These are phyloP conservation scores for Lotus japonicus DNA, from an alignment of 306 rosid genomes.

Conservation along the genomic window DNA sequence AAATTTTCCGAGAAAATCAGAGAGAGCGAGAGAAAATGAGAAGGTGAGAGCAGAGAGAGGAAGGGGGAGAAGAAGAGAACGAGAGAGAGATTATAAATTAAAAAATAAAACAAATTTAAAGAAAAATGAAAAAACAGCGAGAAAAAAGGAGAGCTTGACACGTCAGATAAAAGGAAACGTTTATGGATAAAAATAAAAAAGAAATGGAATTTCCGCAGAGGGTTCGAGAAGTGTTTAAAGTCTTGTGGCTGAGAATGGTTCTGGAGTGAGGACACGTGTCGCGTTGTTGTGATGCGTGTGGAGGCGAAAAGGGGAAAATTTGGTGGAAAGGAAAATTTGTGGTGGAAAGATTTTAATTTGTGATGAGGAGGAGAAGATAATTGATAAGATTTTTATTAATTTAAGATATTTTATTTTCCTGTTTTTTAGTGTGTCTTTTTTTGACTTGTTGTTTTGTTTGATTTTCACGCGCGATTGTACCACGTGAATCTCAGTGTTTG, in stretches of 20 bases:
- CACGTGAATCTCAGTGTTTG: background rate
- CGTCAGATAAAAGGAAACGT: conserved; percentile 26
- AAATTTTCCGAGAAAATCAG: conserved; percentile 22
- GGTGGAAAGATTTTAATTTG: conserved; percentile 29
- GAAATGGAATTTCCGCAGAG: conserved; percentile 21
- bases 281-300: background rate
- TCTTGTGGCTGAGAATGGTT: conserved; percentile 66
- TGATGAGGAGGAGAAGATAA: conserved; percentile 32
- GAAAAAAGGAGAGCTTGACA: conserved; percentile 30
- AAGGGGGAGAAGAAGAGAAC: background rate
- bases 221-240: conserved; percentile 43
- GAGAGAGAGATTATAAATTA: conserved; percentile 27
- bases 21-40: conserved; percentile 17
- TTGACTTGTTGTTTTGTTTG: conserved; percentile 18
- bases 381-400: conserved; percentile 20
- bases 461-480: background rate
- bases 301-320: background rate
- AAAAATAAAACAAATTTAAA: background rate
- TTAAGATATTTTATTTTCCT: conserved; percentile 20
- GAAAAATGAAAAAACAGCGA: background rate
- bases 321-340: background rate
- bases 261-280: conserved; percentile 47
- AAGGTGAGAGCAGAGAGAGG: conserved; percentile 9
- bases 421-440: conserved; percentile 25
- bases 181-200: background rate